phyloP scores from a whole-genome alignment of 371 early-diverging fungal species.

The Apophysomyces elegans region DNA sequence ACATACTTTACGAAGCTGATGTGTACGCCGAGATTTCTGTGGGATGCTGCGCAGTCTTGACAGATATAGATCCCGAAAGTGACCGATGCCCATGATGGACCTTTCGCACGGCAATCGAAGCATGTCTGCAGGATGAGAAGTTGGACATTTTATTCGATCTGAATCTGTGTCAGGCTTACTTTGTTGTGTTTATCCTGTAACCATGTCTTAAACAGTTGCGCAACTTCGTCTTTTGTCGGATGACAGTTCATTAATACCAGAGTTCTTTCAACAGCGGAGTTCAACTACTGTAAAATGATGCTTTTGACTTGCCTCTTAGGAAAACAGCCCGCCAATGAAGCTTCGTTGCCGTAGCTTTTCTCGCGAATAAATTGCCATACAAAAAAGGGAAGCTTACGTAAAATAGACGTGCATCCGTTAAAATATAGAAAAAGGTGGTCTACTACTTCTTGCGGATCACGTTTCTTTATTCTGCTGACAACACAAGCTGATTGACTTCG shows the following conservation, averaged over 20 bases:
- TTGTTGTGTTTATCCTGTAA: constrained; percentile 75
- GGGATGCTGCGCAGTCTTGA: constrained; percentile 96
- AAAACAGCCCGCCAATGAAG: too few relatives aligned
- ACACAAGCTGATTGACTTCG: too few relatives aligned
- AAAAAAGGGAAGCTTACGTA: too few relatives aligned
- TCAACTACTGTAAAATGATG: background rate
- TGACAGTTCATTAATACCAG: constrained; percentile 28
- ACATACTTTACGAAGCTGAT: constrained; percentile 92
- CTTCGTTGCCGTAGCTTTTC: too few relatives aligned
- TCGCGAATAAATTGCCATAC: too few relatives aligned
- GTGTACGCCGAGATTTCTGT: constrained; percentile 94
- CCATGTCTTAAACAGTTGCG: constrained; percentile 72
- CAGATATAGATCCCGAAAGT: constrained; percentile 98
- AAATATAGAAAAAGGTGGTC: too few relatives aligned
- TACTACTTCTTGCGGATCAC: too few relatives aligned
- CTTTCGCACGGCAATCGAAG: constrained; percentile 95
- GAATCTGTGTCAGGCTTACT: constrained; percentile 42
- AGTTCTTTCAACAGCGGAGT: background rate
- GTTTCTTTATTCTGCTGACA: too few relatives aligned
- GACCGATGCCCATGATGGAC: constrained; percentile 97
- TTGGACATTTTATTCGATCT: background rate
- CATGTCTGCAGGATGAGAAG: constrained; percentile 63
- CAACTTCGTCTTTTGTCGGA: constrained; percentile 66
- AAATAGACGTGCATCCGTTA: too few relatives aligned
- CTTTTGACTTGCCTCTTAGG: too few relatives aligned